Base-by-base conservation (phyloP, 768 basidiomycete species). In the Lyophyllum atratum region DNA sequence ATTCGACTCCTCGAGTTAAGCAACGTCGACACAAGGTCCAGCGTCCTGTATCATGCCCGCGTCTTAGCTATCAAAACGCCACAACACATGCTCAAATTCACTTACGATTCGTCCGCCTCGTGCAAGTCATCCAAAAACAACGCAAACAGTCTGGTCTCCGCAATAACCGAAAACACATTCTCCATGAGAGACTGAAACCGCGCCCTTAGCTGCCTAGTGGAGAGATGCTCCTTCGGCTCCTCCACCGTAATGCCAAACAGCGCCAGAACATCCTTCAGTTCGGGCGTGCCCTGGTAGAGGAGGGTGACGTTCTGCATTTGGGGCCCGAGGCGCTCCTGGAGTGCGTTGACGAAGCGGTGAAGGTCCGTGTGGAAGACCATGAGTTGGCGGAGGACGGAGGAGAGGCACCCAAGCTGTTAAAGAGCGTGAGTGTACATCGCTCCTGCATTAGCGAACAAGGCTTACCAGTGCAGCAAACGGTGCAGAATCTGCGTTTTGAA, bases 41-140 rank as follows among this genome's bases (percentile, higher is more conserved):
- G 64, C 3, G 87, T 85, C 31, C 87, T 89, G 50, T n/a, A 46
- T 34, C 50, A 34, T 8, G 8, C 22, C 21, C 40, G 28, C 33
- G 29, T 47, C 31, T 58, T 52, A 54, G 52, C 53, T 51, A 49
- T 34, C 37, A 24, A 26, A 26, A 21, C 25, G 10, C 19, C n/a
- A 39, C 2, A 43, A 43, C 29, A 21, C 12, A 34, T 29, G 37
- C 43, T 24, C 53, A 26, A 44, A 58, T 62, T 63, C 37, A 66
- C 56, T 52, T 15, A 89, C 82, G 86, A 86, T 57, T 85, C 82
- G 66, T 89, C 85, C 9, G 89, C 88, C 62, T 88, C 87, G 58
- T 91, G 89, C 15, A 90, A 69, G 68, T 90, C 88, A 64, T 90
- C 88, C 43, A 89, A 73, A 63, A 89, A 89, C 49, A 91, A 69